Evolutionary conservation across 257 asterid species (phyloP), one percentile per base, ranked within the genome.

Genomic region (Nicotiana attenuata): DNA sequence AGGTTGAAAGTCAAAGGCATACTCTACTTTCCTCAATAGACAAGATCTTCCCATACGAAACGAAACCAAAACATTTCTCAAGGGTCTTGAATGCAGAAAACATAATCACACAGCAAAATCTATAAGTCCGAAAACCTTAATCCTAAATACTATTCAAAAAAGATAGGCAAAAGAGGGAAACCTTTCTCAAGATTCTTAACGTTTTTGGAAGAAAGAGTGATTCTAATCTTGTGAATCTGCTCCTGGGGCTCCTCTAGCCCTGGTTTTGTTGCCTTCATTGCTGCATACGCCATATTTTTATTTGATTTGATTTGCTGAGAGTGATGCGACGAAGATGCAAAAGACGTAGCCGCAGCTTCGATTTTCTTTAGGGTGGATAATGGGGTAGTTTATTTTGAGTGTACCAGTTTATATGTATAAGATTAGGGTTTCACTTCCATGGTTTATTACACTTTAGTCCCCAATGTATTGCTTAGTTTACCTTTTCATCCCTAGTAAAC

Each of bases 111-210:
- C 56, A 38, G 41, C 55, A 35, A 67, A 53, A 33, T 67, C 29
- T 65, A 6, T 6, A 66, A 11, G 31, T 29, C 22, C 22, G 7
- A 65, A 41, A 65, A 65, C 26, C 52, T 31, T 66, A 10, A 9
- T 67, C 53, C 26, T 67, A 60, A 60, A n/a, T 9, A 60, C 6
- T 41, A 41, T 9, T 41, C 13, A 41, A 41, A 41, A 41, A 41
- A 9, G 50, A 41, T 41, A 41, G 47, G 47, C 47, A 41, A 22
- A 22, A 60, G 15, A 3, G 13, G n/a, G 26, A 57, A 5, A 90
- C 94, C 94, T 87, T 91, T 91, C 81, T 91, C 94, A 47, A 91
- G 89, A 84, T 91, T 91, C 89, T 89, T 91, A 71, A 71, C 60
- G 20, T 71, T 71, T 22, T 71, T 71, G 22, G 78, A 71, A 22